phyloP scores from a whole-genome alignment of 2,329 filamentous ascomycete species.

The Microcyclosporella mali region DNA sequence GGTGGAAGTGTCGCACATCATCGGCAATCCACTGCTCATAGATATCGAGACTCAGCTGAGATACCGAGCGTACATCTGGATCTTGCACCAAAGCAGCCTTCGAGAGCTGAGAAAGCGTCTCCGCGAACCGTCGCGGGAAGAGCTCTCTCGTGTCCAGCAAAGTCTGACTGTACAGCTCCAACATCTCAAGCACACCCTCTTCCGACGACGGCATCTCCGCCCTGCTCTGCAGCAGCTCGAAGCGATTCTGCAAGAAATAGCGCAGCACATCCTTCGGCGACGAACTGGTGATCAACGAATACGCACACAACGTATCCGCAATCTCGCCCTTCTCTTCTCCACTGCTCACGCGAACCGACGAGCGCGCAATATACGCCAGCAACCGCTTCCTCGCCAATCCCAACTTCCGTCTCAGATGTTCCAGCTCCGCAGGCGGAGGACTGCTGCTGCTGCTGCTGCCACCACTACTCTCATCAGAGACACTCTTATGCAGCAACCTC shows the following conservation, averaged over 20 bases:
- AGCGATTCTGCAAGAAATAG: constrained; percentile 69
- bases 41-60: constrained; percentile 70
- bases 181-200: constrained; percentile 54
- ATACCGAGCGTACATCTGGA: constrained; percentile 56
- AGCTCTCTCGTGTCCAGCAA: constrained; percentile 70
- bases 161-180: constrained; percentile 70
- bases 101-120: constrained; percentile 64
- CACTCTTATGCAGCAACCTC: constrained; percentile 66
- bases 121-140: constrained; percentile 64
- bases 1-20: constrained; percentile 77
- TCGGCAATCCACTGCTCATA: constrained; percentile 74
- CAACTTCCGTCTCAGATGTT: constrained; percentile 59
- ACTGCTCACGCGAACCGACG: constrained; percentile 35
- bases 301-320: constrained; percentile 70
- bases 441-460: constrained; percentile 15
- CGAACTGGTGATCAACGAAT: constrained; percentile 73
- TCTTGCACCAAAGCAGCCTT: constrained; percentile 67
- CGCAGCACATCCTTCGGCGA: constrained; percentile 71
- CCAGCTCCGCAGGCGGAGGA: constrained; percentile 52
- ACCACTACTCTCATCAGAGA: constrained; percentile 46
- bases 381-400: constrained; percentile 57
- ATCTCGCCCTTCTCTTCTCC: constrained; percentile 44
- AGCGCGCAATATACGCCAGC: constrained; percentile 57
- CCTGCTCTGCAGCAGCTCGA: constrained; percentile 59
- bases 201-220: constrained; percentile 48